Evolutionary conservation across 2,329 filamentous ascomycete species (phyloP), one percentile per base, ranked within the genome.

Genomic region (Colletotrichum noveboracense): DNA sequence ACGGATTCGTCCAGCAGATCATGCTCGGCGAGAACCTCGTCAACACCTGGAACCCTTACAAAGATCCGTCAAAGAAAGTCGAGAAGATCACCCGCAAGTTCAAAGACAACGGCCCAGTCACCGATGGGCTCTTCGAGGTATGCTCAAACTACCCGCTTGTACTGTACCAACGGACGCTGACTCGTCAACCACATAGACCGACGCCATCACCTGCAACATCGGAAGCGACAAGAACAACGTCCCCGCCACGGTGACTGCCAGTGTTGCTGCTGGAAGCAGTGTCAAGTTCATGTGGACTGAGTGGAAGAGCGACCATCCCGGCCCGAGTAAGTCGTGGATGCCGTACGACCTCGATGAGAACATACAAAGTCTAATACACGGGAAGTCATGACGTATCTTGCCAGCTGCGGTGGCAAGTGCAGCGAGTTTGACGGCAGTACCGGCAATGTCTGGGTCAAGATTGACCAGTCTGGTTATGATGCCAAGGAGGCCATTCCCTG

Each of bases 221-320:
- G 86, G 85, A 78, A 89, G 87, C 77, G 86, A 88, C 82, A 85
- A 80, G 75, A 83, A 80, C 38, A 85, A 83, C 7, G 81, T 77
- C 3, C 82, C 86, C 3, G 87, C 82, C 4, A 81, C 82, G 34
- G 81, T 82, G 32, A 82, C 84, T 65, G 86, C 85, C 21, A 80
- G 78, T 1, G 84, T 88, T 4, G 67, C 81, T 3, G 86, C 87
- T 24, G 87, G 87, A 6, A 83, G 83, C 76, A 83, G 81, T 74
- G 80, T 88, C 68, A 84, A 78, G 38, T 79, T 88, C 65, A 80
- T 85, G 68, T 88, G 87, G 87, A 83, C 78, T 24, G 79, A 78
- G 2, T 88, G 87, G 87, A 85, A 86, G 32, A 83, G 82, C 2
- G 82, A 80, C 6, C 88, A 89, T 79, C 78, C 85, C 30, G 86